Base-by-base conservation (phyloP, 345 rosid species). In the Lepidium sativum region DNA sequence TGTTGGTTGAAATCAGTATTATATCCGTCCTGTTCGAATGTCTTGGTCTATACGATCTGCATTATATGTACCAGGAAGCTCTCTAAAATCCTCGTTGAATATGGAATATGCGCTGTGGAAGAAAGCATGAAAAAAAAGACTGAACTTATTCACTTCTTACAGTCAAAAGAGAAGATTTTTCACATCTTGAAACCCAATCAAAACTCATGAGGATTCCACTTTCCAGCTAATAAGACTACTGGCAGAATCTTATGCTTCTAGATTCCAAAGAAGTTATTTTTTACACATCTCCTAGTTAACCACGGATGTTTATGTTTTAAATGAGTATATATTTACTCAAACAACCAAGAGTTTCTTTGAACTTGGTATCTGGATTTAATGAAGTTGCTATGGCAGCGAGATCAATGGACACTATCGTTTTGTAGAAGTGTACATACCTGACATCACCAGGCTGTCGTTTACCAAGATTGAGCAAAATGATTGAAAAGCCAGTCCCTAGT, bases 21-120 rank as follows among this genome's bases (percentile, higher is more conserved):
- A 84, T 53, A 84, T 60, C 72, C 81, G 96, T 72, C 96, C 97
- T 15, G 91, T 77, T 43, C 96, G 79, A 52, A 88, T 67, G 74
- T 87, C 87, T 73, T 92, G 76, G 54, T 87, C 96, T 47, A 91
- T 76, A 37, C 83, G 84, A 56, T 91, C 94, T 42, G 96, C 97
- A 51, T 87, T 91, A 21, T 86, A 82, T 54, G 96, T 91, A 43
- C 97, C 96, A 0, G 96, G 94, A 75, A 91, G 94, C 89, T 87
- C 97, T 81, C 91, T 83, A 50, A 91, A 91, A 75, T 83, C 96
- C 63, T 88, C 91, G 34, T 86, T 87, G 82, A 87, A 91, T 75
- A 91, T 91, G 15, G 91, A 91, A 79, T 91, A 87, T 29, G 97
- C 97, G 25, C 96, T 83, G 87, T 73, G 0, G 47, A 45, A 57